Evolutionary conservation across 2,329 filamentous ascomycete genomes (phyloP).

Genomic region (Phialophora expanda): DNA sequence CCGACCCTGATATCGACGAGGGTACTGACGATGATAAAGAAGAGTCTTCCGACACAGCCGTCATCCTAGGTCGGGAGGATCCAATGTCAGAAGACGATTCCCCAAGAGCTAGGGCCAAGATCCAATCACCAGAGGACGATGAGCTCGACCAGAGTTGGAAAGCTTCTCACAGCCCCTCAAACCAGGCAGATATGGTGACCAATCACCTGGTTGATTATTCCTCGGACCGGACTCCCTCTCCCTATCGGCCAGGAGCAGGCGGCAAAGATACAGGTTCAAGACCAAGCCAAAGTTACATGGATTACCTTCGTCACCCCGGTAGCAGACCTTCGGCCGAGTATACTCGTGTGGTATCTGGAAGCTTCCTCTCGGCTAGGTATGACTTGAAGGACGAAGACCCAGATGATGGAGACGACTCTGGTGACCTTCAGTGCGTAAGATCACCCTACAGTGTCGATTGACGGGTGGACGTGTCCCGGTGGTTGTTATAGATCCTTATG

Average conservation of each 20-base stretch:
- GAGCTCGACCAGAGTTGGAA: conserved; percentile 7
- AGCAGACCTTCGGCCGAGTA: conserved; percentile 29
- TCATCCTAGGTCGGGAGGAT: neutral
- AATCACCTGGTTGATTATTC: neutral
- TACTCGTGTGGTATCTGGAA: conserved; percentile 28
- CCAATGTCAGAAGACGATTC: neutral
- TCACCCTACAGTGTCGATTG: conserved; percentile 36
- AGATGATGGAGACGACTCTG: conserved; percentile 15
- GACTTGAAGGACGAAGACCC: conserved; percentile 15
- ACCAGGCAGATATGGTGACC: conserved; percentile 24
- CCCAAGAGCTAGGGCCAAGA: neutral
- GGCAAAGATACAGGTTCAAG: conserved; percentile 16
- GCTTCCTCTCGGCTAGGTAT: conserved; percentile 26
- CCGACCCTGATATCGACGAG: neutral
- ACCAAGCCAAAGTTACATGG: conserved; percentile 30
- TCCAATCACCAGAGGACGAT: conserved; percentile 15
- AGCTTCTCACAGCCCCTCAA: conserved; percentile 17
- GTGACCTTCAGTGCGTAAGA: conserved; percentile 27
- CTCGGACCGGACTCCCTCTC: conserved; percentile 20
- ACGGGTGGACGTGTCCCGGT: neutral
- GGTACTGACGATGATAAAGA: neutral
- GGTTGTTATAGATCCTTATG: neutral
- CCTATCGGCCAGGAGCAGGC: conserved; percentile 21
- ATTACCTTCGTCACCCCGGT: conserved; percentile 33
- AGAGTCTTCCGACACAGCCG: conserved; percentile 1